Base-by-base conservation (phyloP, 2,329 filamentous ascomycete genomes). In the Venturia oleaginea region DNA sequence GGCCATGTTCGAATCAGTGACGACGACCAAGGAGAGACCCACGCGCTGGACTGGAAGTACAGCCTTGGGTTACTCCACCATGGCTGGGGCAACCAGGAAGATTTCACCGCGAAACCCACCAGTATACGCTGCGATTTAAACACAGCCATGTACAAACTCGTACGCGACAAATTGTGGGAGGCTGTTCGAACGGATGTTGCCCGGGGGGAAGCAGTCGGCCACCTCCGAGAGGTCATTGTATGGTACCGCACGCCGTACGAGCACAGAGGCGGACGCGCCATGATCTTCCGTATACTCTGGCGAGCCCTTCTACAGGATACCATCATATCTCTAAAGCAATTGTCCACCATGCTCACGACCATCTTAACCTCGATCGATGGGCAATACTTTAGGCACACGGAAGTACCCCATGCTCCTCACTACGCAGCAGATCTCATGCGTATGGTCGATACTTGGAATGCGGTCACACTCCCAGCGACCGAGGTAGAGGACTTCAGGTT, bases 21-120 rank as follows among this genome's bases (percentile, higher is more conserved):
- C 32, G 32, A 40, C 24, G 55, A 59, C 32, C 24, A 22, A 22
- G 37, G 32, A 38, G 11, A 37, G 8, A 22, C 3, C 2, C 15
- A 59, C 32, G 32, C 7, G n/a, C 32, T 59, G 32, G 55, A 59
- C 37, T 59, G 55, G 55, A 37, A 34, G n/a, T 59, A 59, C 37
- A 59, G 55, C 19, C 55, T 59, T 10, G 19, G 27, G n/a, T 3
- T 38, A 10, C 19, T 59, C 7, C 55, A 22, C 17, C 8, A 59
- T 19, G 55, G 55, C 48, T 54, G 48, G 48, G 7, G 7, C 22
- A 30, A 27, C 8, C 48, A 54, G 11, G 27, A 30, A 32, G 27
- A 54, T 27, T 32, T 54, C 48, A 54, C 48, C 22, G 30, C 4
- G 11, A 5, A 54, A 6, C 22, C 24, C 22, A 54, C 22, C 15